Percentiles rank a stretch among this genome's conserved stretches.
phyloP scores from a whole-genome alignment of 2,329 filamentous ascomycete genomes.

The Cytospora piceae region DNA sequence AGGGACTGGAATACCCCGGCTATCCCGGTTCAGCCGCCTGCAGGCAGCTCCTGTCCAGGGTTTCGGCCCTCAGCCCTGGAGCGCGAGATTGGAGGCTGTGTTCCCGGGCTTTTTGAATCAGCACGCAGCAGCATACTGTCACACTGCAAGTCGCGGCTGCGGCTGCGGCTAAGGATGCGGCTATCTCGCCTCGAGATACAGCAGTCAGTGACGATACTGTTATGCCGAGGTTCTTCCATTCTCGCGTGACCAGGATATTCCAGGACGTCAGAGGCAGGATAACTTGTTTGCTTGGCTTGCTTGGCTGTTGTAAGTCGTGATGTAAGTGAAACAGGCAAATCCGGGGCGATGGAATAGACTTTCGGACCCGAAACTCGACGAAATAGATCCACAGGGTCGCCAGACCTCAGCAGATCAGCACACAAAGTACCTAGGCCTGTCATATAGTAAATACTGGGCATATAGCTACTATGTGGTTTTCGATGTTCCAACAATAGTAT shows the following conservation, averaged over 20 bases:
- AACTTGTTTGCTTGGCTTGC: background rate
- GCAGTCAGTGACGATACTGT: background rate
- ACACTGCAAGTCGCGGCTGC: slow-evolving; percentile 11
- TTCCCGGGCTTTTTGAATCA: background rate
- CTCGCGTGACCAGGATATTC: background rate
- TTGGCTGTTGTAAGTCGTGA: too few relatives aligned
- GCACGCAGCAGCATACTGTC: slow-evolving; percentile 11
- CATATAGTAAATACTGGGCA: too few relatives aligned
- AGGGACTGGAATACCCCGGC: background rate
- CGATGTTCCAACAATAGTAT: background rate
- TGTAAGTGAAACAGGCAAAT: background rate
- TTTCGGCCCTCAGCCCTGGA: too few relatives aligned
- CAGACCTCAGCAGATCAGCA: background rate
- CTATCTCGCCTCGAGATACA: slow-evolving; percentile 18
- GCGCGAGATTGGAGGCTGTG: too few relatives aligned
- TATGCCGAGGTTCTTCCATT: too few relatives aligned
- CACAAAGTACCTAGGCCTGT: background rate
- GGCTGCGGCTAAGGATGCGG: slow-evolving; percentile 7
- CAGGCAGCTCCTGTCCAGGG: background rate
- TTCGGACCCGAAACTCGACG: background rate
- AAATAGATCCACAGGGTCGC: background rate
- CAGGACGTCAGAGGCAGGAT: too few relatives aligned
- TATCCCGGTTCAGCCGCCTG: background rate
- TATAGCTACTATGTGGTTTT: background rate
- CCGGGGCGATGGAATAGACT: background rate